Conservation (phyloP, 345 rosid species). For the Punica granatum region DNA sequence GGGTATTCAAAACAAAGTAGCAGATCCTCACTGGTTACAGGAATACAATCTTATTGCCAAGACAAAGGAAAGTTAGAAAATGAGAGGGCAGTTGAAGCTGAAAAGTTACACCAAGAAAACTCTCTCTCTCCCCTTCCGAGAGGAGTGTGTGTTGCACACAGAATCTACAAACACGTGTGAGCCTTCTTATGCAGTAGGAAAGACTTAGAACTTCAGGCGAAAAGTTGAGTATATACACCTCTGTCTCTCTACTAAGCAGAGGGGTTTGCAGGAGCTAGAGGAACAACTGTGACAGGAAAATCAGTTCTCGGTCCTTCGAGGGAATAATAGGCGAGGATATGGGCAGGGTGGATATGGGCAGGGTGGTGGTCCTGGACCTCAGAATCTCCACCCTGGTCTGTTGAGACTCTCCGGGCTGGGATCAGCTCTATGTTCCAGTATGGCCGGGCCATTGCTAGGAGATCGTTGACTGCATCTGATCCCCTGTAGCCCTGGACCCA, state of each 20-base stretch:
- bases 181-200: neutral
- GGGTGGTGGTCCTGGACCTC: conserved; percentile 48
- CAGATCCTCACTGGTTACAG: conserved; percentile 3
- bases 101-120: conserved; percentile 7
- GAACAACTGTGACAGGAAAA: conserved; percentile 60
- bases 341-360: conserved; percentile 84
- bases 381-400: conserved; percentile 22
- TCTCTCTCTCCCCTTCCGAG: conserved; percentile 4
- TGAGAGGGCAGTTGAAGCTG: conserved; percentile 2
- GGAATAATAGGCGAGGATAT: conserved; percentile 88
- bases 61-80: neutral
- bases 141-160: no score
- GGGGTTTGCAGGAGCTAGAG: conserved; percentile 27
- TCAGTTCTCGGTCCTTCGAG: conserved; percentile 86
- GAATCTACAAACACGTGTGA: neutral
- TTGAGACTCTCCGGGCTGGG: conserved; percentile 34
- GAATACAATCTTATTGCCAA: conserved; percentile 7
- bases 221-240: conserved; percentile 32
- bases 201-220: neutral
- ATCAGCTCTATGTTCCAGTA: conserved; percentile 94
- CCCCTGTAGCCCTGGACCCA: conserved; percentile 95
- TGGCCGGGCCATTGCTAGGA: conserved; percentile 75
- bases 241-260: conserved; percentile 8
- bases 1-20: neutral
- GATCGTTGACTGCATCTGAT: conserved; percentile 42